Conservation (phyloP, 257 asterid species). For the Datura wrightii region DNA sequence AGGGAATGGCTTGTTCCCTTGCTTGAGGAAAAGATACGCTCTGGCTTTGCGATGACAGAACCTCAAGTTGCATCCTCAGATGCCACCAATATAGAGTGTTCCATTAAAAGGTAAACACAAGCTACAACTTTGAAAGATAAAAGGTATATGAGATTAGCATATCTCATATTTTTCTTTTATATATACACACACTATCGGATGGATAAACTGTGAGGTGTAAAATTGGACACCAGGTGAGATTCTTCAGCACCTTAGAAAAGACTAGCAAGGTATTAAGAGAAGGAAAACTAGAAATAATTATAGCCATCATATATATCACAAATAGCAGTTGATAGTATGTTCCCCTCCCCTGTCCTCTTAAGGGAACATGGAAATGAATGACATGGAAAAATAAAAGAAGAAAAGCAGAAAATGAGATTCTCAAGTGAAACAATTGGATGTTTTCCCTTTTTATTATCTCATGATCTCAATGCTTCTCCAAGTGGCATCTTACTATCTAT, state of each 20-base stretch:
- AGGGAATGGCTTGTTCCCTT: conserved; percentile 85
- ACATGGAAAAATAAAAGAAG: conserved; percentile 4
- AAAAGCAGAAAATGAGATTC: not conserved
- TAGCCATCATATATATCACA: conserved; percentile 1
- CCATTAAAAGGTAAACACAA: conserved; percentile 70
- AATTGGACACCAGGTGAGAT: not conserved
- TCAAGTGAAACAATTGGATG: not conserved
- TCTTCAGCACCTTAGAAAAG: not conserved
- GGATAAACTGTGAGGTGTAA: not conserved
- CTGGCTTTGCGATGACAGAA: conserved; percentile 99
- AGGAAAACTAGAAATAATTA: not conserved
- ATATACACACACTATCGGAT: not conserved
- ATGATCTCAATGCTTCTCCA: not conserved
- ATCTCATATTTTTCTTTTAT: not conserved
- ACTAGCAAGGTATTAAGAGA: conserved; percentile 8
- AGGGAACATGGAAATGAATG: not conserved
- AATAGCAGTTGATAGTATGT: not conserved
- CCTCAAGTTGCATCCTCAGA: conserved; percentile 99
- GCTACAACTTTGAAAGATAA: not conserved
- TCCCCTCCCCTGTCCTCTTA: not conserved
- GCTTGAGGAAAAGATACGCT: conserved; percentile 86
- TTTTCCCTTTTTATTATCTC: conserved; percentile 5
- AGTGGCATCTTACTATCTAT: not conserved
- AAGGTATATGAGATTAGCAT: not conserved
- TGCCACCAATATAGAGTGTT: conserved; percentile 96